Evolutionary conservation across 257 asterid genomes (phyloP).

Genomic region (Ophiorrhiza pumila): DNA sequence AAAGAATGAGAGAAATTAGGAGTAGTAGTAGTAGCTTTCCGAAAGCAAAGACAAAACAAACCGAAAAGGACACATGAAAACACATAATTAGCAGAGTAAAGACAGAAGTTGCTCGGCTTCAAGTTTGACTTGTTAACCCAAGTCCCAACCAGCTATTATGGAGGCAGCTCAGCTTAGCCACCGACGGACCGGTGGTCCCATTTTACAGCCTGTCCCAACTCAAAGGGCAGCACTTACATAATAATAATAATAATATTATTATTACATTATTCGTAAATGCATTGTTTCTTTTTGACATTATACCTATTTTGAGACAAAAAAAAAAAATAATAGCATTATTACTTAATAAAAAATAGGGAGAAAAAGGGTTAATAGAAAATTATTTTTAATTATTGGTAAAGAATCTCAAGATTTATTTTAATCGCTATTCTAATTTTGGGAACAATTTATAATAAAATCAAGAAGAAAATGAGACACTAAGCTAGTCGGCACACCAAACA

Average conservation of each 20-base stretch:
- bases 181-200: constrained; percentile 36
- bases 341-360: too few relatives aligned
- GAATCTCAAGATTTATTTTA: too few relatives aligned
- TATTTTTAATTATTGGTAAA: too few relatives aligned
- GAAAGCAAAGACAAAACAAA: not conserved
- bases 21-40: not conserved
- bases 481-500: not conserved
- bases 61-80: not conserved
- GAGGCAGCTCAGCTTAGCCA: constrained; percentile 17
- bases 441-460: too few relatives aligned
- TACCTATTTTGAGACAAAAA: not conserved
- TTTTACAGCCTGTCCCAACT: constrained; percentile 34
- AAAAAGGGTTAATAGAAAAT: too few relatives aligned
- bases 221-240: too few relatives aligned
- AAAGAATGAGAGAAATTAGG: too few relatives aligned
- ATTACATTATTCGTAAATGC: constrained; percentile 1
- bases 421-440: too few relatives aligned
- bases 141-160: not conserved
- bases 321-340: too few relatives aligned
- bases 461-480: too few relatives aligned
- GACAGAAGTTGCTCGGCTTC: constrained; percentile 2
- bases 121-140: not conserved
- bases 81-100: not conserved
- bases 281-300: not conserved
- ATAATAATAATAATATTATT: too few relatives aligned